Evolutionary conservation across 768 basidiomycete genomes (phyloP), one percentile per base, ranked within the genome.

Genomic region (Leccinum sublutescens): DNA sequence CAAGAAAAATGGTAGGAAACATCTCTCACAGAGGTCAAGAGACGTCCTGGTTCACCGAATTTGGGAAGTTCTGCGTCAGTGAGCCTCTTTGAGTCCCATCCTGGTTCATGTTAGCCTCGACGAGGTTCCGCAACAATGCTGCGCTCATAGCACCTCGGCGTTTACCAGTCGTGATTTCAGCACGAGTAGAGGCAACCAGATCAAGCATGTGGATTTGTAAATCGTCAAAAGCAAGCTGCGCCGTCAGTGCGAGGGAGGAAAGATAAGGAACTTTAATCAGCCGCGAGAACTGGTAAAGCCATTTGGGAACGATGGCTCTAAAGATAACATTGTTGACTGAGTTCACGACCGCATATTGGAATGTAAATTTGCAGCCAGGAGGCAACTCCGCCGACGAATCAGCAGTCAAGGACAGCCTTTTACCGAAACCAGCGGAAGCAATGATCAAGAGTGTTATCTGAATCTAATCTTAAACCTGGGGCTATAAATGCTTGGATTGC

Each of bases 21-120:
- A 52, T 19, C 6, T 67, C 81, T 61, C 66, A 84, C 83, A 9
- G 94, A 95, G 2, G 95, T 96, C 31, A 95, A 76, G 2, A 98
- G 78, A 29, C 93, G 82, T 0, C 95, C 95, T 27, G 88, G 88
- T 75, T 95, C 92, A 9, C 92, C 92, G 63, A 87, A 88, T 3
- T 85, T 82, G 7, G 93, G 62, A 12, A 83, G 56, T 55, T 83
- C 81, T 12, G 71, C 77, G 38, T 83, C 80, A 2, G 75, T 76
- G 34, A 83, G 55, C 57, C 59, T 72, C 56, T 74, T 62, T 11
- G 59, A 64, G 3, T 59, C 11, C 67, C 68, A 3, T 74, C 75
- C 54, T 75, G 70, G 6, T 65, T 62, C 74, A 80, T 78, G 63
- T 80, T 83, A 0, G 82, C 80, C 58, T 78, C 74, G 7, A 82